Base-by-base conservation (phyloP, 2,329 filamentous ascomycete genomes). In the Mycosphaerelloides madeirae region DNA sequence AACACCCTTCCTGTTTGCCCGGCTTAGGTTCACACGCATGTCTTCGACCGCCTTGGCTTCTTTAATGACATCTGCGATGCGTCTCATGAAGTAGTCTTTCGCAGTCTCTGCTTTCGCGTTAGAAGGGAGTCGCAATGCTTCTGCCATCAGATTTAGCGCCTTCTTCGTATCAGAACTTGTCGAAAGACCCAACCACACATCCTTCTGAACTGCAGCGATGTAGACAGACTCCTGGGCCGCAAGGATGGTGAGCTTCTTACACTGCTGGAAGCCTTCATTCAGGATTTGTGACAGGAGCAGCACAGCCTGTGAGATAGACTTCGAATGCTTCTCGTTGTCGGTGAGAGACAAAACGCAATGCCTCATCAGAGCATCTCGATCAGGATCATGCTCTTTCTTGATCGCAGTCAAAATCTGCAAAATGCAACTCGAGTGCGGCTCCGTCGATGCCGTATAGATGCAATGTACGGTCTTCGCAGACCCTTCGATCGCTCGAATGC, bases 141-240 rank as follows among this genome's bases (percentile, higher is more conserved):
- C 8, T 6, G 35, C 35, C 5, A 29, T 15, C 16, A 29, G 25
- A 6, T 28, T 28, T n/a, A 44, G 20, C 6, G 42, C 36, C n/a
- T 38, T 33, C 29, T 15, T 28, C 6, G 34, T 39, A 16, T 33
- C 29, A 7, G 31, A 13, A 25, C 33, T 25, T 3, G 8, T 9
- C 9, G 8, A n/a, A 19, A 4, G 28, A 7, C 14, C 18, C 9
- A 28, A 13, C 42, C 42, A 44, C 16, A 44, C 29, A 3, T 44
- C 18, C 6, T 37, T 25, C 29, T 44, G 42, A n/a, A 44, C 36
- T 9, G 42, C 36, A 12, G 29, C 42, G n/a, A 44, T 29, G n/a
- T 38, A 44, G 2, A 34, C 16, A 14, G 42, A 39, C 7, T 44
- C 14, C 4, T 14, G 15, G 13, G n/a, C 14, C 35, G 42, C 11